phyloP scores from a whole-genome alignment of 2,329 filamentous ascomycete species.

The Nectriaceae sp. region DNA sequence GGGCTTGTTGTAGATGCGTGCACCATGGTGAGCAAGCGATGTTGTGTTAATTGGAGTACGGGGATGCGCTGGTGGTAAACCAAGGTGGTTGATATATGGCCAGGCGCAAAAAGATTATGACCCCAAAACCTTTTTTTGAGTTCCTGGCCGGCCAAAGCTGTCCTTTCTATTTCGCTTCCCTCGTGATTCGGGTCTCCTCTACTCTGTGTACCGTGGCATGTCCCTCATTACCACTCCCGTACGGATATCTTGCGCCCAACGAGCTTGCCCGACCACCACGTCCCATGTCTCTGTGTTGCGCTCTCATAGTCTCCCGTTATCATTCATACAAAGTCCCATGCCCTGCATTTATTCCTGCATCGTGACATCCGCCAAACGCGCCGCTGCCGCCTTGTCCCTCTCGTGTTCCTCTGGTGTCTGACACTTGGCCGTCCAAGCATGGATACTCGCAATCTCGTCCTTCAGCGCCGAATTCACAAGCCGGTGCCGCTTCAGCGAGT shows the following conservation, averaged over 20 bases:
- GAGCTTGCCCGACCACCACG: neutral
- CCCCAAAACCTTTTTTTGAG: constrained; percentile 6
- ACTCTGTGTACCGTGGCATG: constrained; percentile 20
- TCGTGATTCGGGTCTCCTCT: too few relatives aligned
- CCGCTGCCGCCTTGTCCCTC: constrained; percentile 52
- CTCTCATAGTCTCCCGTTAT: neutral
- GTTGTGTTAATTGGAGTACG: constrained; percentile 18
- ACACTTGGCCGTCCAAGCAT: constrained; percentile 94
- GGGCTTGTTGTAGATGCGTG: constrained; percentile 39
- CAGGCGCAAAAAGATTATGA: constrained; percentile 25
- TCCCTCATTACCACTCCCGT: constrained; percentile 7
- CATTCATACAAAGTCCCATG: neutral
- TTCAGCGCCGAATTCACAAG: constrained; percentile 83
- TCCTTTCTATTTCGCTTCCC: constrained; percentile 4
- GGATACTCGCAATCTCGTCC: constrained; percentile 85
- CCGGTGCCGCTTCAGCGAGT: constrained; percentile 80
- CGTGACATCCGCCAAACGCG: constrained; percentile 30
- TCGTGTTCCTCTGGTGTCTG: constrained; percentile 90
- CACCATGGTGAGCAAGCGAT: constrained; percentile 8
- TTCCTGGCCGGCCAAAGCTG: constrained; percentile 3
- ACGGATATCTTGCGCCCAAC: constrained; percentile 11
- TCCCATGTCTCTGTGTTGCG: neutral
- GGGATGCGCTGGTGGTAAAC: constrained; percentile 18
- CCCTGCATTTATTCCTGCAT: neutral
- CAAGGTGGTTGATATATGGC: constrained; percentile 14